Evolutionary conservation across 345 rosid species (phyloP).

Genomic region (Gossypium bickii): DNA sequence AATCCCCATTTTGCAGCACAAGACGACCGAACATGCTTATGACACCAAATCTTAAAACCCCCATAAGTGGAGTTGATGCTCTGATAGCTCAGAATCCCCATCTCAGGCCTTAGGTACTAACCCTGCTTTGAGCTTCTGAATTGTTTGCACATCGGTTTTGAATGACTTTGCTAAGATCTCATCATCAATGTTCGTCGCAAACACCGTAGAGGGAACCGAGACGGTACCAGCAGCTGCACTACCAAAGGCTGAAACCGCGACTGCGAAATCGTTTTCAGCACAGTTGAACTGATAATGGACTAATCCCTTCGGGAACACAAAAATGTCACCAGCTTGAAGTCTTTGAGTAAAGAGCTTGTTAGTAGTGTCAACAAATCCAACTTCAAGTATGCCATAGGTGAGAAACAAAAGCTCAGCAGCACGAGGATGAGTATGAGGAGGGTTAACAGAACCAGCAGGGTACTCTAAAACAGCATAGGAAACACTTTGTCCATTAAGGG

Average conservation of each 20-base stretch:
- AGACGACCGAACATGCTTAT: not conserved
- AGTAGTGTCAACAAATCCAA: conserved; percentile 12
- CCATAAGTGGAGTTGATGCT: not conserved
- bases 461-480: conserved; percentile 8
- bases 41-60: not conserved
- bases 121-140: conserved; percentile 12
- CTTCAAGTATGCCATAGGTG: not conserved
- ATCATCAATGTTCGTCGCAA: not conserved
- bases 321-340: conserved; percentile 8
- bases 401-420: conserved; percentile 11
- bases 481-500: conserved; percentile 16
- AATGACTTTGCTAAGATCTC: conserved; percentile 6
- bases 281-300: not conserved
- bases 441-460: conserved; percentile 9
- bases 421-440: conserved; percentile 17
- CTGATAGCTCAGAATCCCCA: not conserved
- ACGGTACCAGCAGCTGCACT: conserved; percentile 14
- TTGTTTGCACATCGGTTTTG: conserved; percentile 3
- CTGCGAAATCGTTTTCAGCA: not conserved
- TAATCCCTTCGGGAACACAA: conserved; percentile 11
- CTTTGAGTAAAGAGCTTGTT: conserved; percentile 6
- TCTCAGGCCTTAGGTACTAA: not conserved
- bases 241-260: conserved; percentile 9
- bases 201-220: not conserved
- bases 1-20: not conserved